Conservation (phyloP, 1,284 basidiomycete species). For the Ustilago trichophora region DNA sequence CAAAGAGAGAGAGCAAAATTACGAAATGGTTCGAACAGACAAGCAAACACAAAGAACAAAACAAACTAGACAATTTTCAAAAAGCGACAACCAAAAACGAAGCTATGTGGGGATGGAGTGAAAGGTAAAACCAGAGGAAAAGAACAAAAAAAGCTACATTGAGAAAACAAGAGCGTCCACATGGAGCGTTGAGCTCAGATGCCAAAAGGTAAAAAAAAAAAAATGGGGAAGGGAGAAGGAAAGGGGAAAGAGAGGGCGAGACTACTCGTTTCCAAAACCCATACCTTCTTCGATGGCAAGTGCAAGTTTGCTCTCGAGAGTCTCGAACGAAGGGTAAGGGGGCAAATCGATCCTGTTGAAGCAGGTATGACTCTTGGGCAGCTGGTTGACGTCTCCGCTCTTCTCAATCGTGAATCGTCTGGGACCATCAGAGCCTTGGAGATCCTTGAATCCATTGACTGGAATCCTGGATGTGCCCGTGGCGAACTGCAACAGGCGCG, state of each 20-base stretch:
- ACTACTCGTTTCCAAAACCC: slow-evolving; percentile 63
- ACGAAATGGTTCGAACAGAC: too few species aligned
- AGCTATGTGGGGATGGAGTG: too few species aligned
- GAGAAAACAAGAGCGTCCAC: too few species aligned
- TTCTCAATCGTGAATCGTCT: slow-evolving; percentile 66
- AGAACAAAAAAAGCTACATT: neutral
- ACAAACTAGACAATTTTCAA: too few species aligned
- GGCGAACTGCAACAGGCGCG: slow-evolving; percentile 88
- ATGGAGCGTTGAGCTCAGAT: slow-evolving; percentile 2
- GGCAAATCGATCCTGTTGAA: slow-evolving; percentile 67
- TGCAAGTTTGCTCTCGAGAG: slow-evolving; percentile 64
- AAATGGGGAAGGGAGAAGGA: neutral
- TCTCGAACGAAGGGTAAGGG: slow-evolving; percentile 61
- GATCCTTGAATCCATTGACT: slow-evolving; percentile 98
- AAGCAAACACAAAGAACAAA: too few species aligned
- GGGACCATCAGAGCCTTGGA: slow-evolving; percentile 96
- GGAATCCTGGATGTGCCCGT: slow-evolving; percentile 97
- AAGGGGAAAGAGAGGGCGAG: too few species aligned
- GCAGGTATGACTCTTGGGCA: slow-evolving; percentile 66
- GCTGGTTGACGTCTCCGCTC: slow-evolving; percentile 61
- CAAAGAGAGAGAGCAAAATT: too few species aligned
- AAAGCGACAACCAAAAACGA: too few species aligned
- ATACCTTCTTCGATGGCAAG: slow-evolving; percentile 64
- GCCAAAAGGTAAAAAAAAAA: too few species aligned
- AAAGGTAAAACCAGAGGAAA: too few species aligned